phyloP scores from a whole-genome alignment of 2,329 filamentous ascomycete species.

The Myriosclerotinia curreyana region DNA sequence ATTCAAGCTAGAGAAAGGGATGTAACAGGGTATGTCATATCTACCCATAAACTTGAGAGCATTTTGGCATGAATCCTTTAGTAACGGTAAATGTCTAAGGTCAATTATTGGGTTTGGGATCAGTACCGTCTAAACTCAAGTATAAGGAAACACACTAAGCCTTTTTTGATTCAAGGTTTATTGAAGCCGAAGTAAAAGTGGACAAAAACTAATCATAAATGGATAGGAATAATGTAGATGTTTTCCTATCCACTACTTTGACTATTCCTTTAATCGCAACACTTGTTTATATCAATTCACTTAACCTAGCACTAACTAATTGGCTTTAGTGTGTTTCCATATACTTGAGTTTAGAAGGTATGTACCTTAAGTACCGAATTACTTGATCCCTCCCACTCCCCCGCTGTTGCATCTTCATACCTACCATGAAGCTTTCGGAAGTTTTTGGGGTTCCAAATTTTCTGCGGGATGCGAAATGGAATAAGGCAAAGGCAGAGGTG shows the following conservation, averaged over 20 bases:
- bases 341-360: no score
- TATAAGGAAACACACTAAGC: no score
- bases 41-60: conserved; percentile 11
- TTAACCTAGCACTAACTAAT: no score
- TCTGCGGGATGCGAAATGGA: neutral
- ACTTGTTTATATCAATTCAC: no score
- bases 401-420: neutral
- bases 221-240: no score
- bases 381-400: neutral
- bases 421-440: conserved; percentile 1
- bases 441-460: neutral
- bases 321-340: no score
- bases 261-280: no score
- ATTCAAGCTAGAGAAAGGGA: neutral
- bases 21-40: neutral
- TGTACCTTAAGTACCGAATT: conserved; percentile 11
- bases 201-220: no score
- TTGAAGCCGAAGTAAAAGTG: no score
- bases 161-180: no score
- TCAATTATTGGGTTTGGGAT: neutral
- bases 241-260: no score
- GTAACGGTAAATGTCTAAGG: neutral
- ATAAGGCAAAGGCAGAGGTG: neutral
- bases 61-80: neutral
- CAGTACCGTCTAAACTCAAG: no score